phyloP scores from a whole-genome alignment of 164 flowering plant species.

The Buxus sempervirens region DNA sequence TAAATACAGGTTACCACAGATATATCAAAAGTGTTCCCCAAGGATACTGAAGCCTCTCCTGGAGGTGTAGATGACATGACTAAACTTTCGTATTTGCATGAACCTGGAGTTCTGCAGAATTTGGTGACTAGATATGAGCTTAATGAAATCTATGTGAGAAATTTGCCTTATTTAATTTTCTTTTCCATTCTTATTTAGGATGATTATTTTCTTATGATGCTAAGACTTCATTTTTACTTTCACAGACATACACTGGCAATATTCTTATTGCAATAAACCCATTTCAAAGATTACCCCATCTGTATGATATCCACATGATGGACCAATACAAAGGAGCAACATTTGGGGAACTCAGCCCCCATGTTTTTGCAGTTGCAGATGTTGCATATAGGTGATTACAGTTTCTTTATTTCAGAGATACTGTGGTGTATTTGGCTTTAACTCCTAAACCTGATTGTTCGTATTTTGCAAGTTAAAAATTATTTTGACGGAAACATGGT shows the following conservation, averaged over 20 bases:
- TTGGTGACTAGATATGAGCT: constrained; percentile 90
- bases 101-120: constrained; percentile 94
- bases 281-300: constrained; percentile 96
- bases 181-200: neutral
- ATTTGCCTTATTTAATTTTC: no score
- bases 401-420: neutral
- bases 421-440: no score
- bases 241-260: constrained; percentile 95
- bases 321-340: constrained; percentile 93
- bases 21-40: constrained; percentile 75
- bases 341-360: constrained; percentile 98
- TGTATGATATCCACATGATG: constrained; percentile 99
- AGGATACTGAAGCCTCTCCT: constrained; percentile 95
- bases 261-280: constrained; percentile 96
- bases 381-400: constrained; percentile 82
- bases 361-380: constrained; percentile 98
- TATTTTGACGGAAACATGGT: no score
- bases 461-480: no score
- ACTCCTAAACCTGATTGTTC: no score
- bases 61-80: constrained; percentile 99
- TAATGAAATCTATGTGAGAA: constrained; percentile 96
- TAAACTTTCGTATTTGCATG: constrained; percentile 96
- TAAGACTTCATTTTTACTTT: constrained; percentile 8
- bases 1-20: constrained; percentile 80
- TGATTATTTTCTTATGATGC: constrained; percentile 1